Evolutionary conservation across 495 filamentous ascomycete species (phyloP).

Genomic region (Daldinia childiae): DNA sequence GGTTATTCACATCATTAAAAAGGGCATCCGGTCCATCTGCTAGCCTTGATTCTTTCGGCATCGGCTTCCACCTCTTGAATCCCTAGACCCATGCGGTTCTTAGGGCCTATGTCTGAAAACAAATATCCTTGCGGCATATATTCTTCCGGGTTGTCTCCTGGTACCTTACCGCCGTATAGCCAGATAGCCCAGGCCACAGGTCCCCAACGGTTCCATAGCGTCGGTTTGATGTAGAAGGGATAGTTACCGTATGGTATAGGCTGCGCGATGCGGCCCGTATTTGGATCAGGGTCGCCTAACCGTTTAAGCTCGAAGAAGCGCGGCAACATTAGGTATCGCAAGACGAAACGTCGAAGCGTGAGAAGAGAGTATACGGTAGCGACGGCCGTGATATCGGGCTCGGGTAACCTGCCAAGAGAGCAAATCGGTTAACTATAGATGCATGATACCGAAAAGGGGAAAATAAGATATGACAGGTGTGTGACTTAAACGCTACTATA

Average conservation of each 20-base stretch:
- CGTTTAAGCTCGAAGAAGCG: conserved; percentile 58
- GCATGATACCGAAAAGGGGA: neutral
- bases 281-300: conserved; percentile 56
- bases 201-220: conserved; percentile 69
- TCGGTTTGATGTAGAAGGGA: conserved; percentile 71
- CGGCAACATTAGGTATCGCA: conserved; percentile 67
- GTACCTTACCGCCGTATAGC: conserved; percentile 64
- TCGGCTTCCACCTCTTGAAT: conserved; percentile 54
- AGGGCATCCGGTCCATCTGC: conserved; percentile 34
- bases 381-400: conserved; percentile 38
- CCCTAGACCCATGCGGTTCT: conserved; percentile 65
- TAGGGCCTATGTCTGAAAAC: conserved; percentile 67
- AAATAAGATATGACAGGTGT: neutral
- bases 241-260: conserved; percentile 58
- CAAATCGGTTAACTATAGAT: neutral
- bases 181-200: conserved; percentile 63
- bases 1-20: conserved; percentile 18
- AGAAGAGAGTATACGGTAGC: conserved; percentile 49
- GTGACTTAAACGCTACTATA: neutral
- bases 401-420: conserved; percentile 39
- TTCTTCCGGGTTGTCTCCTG: conserved; percentile 66
- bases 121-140: conserved; percentile 68
- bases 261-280: conserved; percentile 52
- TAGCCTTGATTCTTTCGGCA: conserved; percentile 26
- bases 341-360: conserved; percentile 57